Evolutionary conservation across 1,284 basidiomycete species (phyloP).

Genomic region (Austroboletus olivaceoglutinosus): DNA sequence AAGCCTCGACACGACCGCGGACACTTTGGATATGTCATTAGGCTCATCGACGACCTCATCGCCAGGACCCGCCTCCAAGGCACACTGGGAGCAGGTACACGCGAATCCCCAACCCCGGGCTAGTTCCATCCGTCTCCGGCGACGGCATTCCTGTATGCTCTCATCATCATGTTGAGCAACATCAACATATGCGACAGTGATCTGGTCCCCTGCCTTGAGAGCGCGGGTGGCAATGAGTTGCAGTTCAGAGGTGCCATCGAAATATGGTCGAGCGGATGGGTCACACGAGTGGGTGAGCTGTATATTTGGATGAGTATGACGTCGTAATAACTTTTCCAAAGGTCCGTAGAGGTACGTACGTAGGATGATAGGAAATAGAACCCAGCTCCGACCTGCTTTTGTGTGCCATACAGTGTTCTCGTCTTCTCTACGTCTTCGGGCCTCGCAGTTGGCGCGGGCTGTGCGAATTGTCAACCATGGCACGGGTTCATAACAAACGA

Average conservation of each 20-base stretch:
- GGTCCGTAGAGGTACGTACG: slow-evolving; percentile 37
- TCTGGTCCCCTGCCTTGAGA: slow-evolving; percentile 69
- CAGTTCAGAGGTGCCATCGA: slow-evolving; percentile 63
- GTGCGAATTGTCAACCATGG: slow-evolving; percentile 18
- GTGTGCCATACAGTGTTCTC: slow-evolving; percentile 69
- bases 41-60: slow-evolving; percentile 41
- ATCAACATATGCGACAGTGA: slow-evolving; percentile 74
- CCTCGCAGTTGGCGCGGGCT: slow-evolving; percentile 51
- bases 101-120: slow-evolving; percentile 79
- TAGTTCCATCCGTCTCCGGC: slow-evolving; percentile 66
- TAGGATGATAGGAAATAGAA: slow-evolving; percentile 76
- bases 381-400: slow-evolving; percentile 68
- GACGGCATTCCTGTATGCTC: slow-evolving; percentile 50
- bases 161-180: slow-evolving; percentile 55
- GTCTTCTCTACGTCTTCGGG: slow-evolving; percentile 71
- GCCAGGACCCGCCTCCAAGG: slow-evolving; percentile 46
- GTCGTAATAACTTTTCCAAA: not conserved
- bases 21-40: slow-evolving; percentile 59
- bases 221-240: slow-evolving; percentile 61
- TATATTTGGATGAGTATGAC: not conserved
- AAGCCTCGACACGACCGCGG: slow-evolving; percentile 43
- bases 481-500: not conserved
- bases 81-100: slow-evolving; percentile 65
- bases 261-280: slow-evolving; percentile 62
- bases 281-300: slow-evolving; percentile 69